A percentile compares a stretch with the other conserved stretches of the same genome.
These are phyloP conservation scores for Hypoxylon sp. DNA, from an alignment of 2,329 filamentous ascomycete genomes.

Conservation along the genomic window DNA sequence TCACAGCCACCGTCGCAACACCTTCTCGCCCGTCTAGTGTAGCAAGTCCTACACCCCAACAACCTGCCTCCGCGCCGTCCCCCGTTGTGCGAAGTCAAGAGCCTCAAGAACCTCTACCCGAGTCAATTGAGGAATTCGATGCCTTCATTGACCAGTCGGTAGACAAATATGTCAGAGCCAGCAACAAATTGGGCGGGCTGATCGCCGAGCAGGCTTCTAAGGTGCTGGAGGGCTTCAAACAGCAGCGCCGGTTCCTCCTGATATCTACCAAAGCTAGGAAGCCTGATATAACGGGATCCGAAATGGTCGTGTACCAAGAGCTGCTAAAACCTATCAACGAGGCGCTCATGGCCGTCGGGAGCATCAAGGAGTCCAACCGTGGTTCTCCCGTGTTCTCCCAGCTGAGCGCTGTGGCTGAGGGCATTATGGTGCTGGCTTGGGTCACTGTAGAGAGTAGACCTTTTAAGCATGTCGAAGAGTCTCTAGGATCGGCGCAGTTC, in stretches of 20 bases:
- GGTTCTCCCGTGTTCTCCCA: constrained; percentile 83
- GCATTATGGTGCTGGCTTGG: constrained; percentile 92
- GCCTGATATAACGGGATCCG: constrained; percentile 75
- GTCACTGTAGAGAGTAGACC: constrained; percentile 87
- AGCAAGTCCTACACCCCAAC: constrained; percentile 60
- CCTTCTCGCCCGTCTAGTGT: constrained; percentile 55
- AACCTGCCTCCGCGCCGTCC: constrained; percentile 58
- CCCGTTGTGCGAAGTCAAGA: constrained; percentile 56
- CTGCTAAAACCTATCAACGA: constrained; percentile 90
- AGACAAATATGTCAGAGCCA: constrained; percentile 82
- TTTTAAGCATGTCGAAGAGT: constrained; percentile 86
- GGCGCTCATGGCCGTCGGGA: constrained; percentile 82
- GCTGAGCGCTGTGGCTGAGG: constrained; percentile 88
- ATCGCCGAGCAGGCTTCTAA: constrained; percentile 80
- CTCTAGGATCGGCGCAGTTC: constrained; percentile 87
- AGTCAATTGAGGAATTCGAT: constrained; percentile 91
- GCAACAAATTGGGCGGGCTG: constrained; percentile 81
- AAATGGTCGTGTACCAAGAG: constrained; percentile 77
- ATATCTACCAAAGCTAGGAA: constrained; percentile 94
- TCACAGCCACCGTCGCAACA: constrained; percentile 59
- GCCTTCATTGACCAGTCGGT: constrained; percentile 80
- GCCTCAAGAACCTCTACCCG: constrained; percentile 73
- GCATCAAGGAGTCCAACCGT: constrained; percentile 86
- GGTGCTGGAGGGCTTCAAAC: constrained; percentile 78
- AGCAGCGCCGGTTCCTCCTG: constrained; percentile 88